Conservation (phyloP, 352 stramenopile species). For the Aphanomyces stellatus region DNA sequence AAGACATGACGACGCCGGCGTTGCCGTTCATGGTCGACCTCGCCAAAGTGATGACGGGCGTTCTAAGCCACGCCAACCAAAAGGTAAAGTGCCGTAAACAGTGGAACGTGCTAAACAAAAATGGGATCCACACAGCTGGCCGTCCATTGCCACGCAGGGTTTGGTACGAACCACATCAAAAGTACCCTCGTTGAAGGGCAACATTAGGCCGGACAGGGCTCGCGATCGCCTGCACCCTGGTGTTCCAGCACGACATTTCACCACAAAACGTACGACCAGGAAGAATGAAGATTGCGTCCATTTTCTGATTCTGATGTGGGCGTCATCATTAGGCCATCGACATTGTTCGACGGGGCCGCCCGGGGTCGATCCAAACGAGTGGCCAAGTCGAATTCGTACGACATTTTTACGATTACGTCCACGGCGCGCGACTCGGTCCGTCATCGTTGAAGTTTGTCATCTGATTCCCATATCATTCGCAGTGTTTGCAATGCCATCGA, state of each 20-base stretch:
- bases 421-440: constrained; percentile 35
- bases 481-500: constrained; percentile 61
- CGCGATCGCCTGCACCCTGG: constrained; percentile 75
- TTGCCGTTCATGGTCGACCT: constrained; percentile 84
- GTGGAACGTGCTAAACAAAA: background rate
- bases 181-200: background rate
- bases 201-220: constrained; percentile 51
- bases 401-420: constrained; percentile 68
- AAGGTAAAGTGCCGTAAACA: constrained; percentile 29
- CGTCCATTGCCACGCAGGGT: constrained; percentile 86
- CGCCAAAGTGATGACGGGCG: constrained; percentile 70
- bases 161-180: constrained; percentile 25
- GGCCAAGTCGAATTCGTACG: constrained; percentile 64
- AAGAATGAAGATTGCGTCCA: too few relatives aligned
- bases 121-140: constrained; percentile 35
- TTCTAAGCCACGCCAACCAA: constrained; percentile 55
- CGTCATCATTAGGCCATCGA: constrained; percentile 33
- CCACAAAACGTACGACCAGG: constrained; percentile 33
- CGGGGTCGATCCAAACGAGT: constrained; percentile 69
- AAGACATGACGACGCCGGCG: constrained; percentile 87
- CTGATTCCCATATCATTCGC: background rate
- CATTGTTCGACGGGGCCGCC: constrained; percentile 61
- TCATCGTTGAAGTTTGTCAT: background rate
- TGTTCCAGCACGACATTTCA: constrained; percentile 76
- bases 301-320: too few relatives aligned